Conservation (phyloP, 208 protist genomes). For the Leishmania guyanensis region DNA sequence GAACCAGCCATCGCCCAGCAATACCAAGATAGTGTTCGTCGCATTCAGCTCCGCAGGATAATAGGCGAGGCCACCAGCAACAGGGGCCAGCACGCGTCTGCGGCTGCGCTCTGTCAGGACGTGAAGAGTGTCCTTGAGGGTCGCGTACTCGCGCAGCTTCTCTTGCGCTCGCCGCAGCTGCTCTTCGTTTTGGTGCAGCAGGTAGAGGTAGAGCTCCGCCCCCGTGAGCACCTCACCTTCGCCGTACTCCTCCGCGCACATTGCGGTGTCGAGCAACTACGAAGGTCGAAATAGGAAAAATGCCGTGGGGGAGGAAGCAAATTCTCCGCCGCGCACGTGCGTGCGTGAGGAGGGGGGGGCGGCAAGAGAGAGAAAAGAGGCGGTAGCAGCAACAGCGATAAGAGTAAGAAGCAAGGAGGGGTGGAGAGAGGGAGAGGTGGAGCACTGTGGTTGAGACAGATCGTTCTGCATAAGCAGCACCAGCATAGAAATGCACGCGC, state of each 20-base stretch:
- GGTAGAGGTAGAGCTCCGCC: constrained; percentile 73
- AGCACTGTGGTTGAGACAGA: background rate
- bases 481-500: background rate
- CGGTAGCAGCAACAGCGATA: background rate
- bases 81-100: constrained; percentile 69
- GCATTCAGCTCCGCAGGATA: constrained; percentile 73
- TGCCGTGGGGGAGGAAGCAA: background rate
- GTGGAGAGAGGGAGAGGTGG: background rate
- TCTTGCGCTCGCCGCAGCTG: constrained; percentile 33
- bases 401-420: background rate
- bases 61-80: constrained; percentile 80
- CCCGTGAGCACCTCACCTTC: constrained; percentile 64
- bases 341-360: background rate
- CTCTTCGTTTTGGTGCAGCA: constrained; percentile 51
- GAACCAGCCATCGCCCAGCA: constrained; percentile 91
- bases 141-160: constrained; percentile 52
- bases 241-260: constrained; percentile 31
- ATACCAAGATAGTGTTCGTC: constrained; percentile 85
- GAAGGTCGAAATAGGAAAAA: background rate
- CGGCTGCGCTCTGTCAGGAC: constrained; percentile 58
- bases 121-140: constrained; percentile 56
- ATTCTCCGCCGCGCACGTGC: background rate
- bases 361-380: background rate
- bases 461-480: background rate
- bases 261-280: background rate